A percentile compares a stretch with the other conserved stretches of the same genome.
phyloP scores from a whole-genome alignment of 768 basidiomycete species.

The Termitomyces sp. region DNA sequence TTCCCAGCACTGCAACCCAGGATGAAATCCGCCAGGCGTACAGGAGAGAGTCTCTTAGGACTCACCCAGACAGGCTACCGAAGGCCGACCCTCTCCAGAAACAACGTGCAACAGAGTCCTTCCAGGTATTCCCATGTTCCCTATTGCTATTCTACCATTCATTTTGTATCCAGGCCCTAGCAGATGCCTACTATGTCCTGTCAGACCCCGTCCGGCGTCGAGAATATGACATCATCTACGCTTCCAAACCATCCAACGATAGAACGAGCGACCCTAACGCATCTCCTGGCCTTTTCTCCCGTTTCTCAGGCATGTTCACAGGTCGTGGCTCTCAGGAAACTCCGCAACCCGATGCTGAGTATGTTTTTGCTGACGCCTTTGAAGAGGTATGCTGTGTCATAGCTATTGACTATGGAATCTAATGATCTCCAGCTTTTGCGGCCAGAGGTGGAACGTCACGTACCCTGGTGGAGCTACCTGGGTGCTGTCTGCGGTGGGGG shows the following conservation, averaged over 20 bases:
- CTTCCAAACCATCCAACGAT: conserved; percentile 44
- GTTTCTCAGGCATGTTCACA: conserved; percentile 68
- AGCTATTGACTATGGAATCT: not conserved
- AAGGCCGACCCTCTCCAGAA: conserved; percentile 70
- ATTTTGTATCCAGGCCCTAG: conserved; percentile 53
- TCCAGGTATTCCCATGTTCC: conserved; percentile 50
- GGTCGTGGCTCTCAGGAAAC: conserved; percentile 23
- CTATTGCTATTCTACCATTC: not conserved
- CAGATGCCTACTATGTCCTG: conserved; percentile 92
- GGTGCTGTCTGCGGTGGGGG: conserved; percentile 72
- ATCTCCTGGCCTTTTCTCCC: conserved; percentile 69
- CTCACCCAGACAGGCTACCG: conserved; percentile 81
- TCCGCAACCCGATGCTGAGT: conserved; percentile 68
- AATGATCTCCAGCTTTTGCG: conserved; percentile 51
- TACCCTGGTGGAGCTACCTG: conserved; percentile 74
- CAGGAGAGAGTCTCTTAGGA: conserved; percentile 79
- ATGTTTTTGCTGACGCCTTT: conserved; percentile 85
- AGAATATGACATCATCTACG: conserved; percentile 69
- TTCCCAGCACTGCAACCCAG: conserved; percentile 51
- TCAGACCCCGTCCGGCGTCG: conserved; percentile 68
- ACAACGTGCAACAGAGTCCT: conserved; percentile 72
- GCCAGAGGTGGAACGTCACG: conserved; percentile 71
- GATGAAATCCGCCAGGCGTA: conserved; percentile 77
- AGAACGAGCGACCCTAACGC: conserved; percentile 59
- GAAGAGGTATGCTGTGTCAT: conserved; percentile 60